A percentile compares a stretch with the other conserved stretches of the same genome.
Evolutionary conservation across 2,329 filamentous ascomycete genomes (phyloP).

Genomic region (Colletotrichum sp.): DNA sequence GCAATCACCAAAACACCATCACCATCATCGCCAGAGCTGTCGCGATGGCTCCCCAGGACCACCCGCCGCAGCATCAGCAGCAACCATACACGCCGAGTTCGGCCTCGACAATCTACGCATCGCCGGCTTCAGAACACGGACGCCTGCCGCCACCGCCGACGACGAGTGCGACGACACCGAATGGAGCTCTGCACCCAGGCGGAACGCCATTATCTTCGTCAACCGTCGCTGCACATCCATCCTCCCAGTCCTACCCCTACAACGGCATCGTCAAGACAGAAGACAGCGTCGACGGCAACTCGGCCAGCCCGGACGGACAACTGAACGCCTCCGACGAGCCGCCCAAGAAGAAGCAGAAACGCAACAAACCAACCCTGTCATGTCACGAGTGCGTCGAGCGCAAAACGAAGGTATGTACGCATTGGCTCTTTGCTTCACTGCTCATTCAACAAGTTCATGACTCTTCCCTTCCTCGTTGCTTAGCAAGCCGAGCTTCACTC

Average conservation of each 20-base stretch:
- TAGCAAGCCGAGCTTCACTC: background rate
- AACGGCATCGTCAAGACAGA: conserved; percentile 5
- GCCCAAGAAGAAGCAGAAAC: conserved; percentile 76
- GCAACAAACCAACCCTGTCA: conserved; percentile 82
- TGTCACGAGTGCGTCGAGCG: conserved; percentile 82
- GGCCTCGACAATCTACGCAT: conserved; percentile 10
- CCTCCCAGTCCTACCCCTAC: background rate
- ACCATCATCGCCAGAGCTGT: background rate
- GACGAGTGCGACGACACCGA: background rate
- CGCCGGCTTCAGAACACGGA: conserved; percentile 6
- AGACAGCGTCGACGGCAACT: conserved; percentile 1
- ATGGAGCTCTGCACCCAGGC: background rate
- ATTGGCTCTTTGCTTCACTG: background rate
- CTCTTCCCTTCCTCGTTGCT: background rate
- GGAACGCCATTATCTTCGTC: background rate
- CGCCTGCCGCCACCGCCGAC: background rate
- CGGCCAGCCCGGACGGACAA: conserved; percentile 2
- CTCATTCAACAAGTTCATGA: background rate
- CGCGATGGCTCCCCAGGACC: background rate
- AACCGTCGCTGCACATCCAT: background rate
- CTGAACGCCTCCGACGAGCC: conserved; percentile 32
- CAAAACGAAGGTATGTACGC: conserved; percentile 73
- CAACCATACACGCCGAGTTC: conserved; percentile 5
- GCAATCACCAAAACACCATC: background rate
- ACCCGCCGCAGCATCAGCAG: background rate